Base-by-base conservation (phyloP, 257 asterid genomes). In the Scutellaria baicalensis region DNA sequence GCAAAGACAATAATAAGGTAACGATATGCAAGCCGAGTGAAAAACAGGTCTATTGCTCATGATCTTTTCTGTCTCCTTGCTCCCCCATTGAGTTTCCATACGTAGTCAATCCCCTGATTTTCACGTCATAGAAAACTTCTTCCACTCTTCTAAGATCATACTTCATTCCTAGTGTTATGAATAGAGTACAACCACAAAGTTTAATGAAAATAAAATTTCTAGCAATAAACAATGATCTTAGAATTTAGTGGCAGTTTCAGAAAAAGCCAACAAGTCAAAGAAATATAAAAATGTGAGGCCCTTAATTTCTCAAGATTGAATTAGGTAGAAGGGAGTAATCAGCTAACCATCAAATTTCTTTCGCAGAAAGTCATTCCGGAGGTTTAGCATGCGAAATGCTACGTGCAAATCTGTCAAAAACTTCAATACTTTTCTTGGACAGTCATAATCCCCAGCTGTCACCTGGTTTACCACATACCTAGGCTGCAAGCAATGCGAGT, bases 371-470 rank as follows among this genome's bases (percentile, higher is more conserved):
- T 94, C 99, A 62, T 94, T 94, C 35, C 99, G 84, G 63, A 94
- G 96, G 85, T 94, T 94, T 69, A 94, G 99, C 97, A 94, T 89
- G 70, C 99, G 96, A 64, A 94, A 94, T 60, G 99, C 88, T 16
- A 91, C 93, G 39, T 94, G 97, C 21, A 94, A 83, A 78, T 94
- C 99, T 16, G 96, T 94, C 79, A 94, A 66, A 79, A 91, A 94
- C 82, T 86, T 86, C 79, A 94, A 39, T 40, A 94, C 97, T 78
- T 85, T 89, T 71, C 89, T 80, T 4, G 99, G 96, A 40, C 97
- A 91, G 63, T 94, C 97, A 42, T 89, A 94, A 70, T 94, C 97
- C 59, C 97, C 99, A 72, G 97, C 91, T 13, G 99, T 94, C 79
- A 94, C 99, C 81, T 78, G 95, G 85, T 94, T 94, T 78, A 94